Evolutionary conservation across 1,284 basidiomycete species (phyloP).

Genomic region (Paramarasmius palmivorus): DNA sequence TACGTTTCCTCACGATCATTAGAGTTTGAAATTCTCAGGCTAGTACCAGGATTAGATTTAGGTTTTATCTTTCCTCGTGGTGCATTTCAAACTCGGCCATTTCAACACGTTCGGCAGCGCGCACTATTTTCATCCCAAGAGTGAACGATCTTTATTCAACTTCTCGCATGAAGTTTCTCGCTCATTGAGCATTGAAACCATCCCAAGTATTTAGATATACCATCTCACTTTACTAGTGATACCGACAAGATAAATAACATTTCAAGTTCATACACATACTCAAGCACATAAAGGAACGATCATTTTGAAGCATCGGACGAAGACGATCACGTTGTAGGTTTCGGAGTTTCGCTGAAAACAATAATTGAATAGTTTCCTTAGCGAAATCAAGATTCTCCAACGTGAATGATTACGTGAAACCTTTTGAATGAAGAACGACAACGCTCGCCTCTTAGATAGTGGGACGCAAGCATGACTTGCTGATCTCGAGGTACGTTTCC

Average conservation of each 20-base stretch:
- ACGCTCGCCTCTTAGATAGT: neutral
- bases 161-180: conserved; percentile 2
- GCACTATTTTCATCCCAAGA: conserved; percentile 1
- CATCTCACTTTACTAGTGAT: neutral
- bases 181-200: conserved; percentile 1
- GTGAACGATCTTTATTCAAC: conserved; percentile 4
- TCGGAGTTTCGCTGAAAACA: conserved; percentile 3
- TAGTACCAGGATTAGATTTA: no score
- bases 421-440: conserved; percentile 7
- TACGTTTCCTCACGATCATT: no score
- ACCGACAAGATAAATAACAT: conserved; percentile 1
- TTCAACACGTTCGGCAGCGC: conserved; percentile 4
- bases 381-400: conserved; percentile 3
- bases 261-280: conserved; percentile 7
- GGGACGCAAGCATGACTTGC: conserved; percentile 1
- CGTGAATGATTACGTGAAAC: neutral
- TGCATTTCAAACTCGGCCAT: conserved; percentile 5
- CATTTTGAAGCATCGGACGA: neutral
- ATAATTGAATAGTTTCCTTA: conserved; percentile 5
- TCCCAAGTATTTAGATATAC: conserved; percentile 13
- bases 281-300: conserved; percentile 1
- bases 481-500: conserved; percentile 5
- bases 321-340: conserved; percentile 1
- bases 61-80: no score
- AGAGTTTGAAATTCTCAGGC: no score